phyloP scores from a whole-genome alignment of 441 rosid genomes.

The Omphalea diandra region DNA sequence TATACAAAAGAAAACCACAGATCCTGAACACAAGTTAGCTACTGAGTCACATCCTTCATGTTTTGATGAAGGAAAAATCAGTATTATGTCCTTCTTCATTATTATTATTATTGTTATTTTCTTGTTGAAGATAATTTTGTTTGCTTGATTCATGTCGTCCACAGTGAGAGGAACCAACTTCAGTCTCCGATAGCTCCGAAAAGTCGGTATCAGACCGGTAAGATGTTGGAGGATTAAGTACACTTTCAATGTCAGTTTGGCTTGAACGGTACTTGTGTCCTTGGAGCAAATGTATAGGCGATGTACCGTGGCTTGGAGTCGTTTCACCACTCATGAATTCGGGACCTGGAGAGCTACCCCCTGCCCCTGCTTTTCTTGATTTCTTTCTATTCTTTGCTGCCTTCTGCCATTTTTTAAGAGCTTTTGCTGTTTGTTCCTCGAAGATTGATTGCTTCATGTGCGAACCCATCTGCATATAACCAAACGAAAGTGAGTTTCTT shows the following conservation, averaged over 20 bases:
- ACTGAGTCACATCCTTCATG: background rate
- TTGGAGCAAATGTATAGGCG: conserved; percentile 50
- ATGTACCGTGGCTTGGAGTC: conserved; percentile 44
- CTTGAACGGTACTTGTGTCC: conserved; percentile 24
- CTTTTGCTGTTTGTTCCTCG: conserved; percentile 66
- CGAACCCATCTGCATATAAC: conserved; percentile 74
- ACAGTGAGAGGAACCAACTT: conserved; percentile 20
- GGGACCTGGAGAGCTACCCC: conserved; percentile 14
- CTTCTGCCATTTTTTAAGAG: conserved; percentile 54
- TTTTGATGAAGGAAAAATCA: conserved; percentile 37
- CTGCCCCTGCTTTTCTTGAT: conserved; percentile 20
- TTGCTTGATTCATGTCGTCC: background rate
- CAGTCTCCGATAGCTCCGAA: conserved; percentile 30
- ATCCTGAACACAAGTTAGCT: background rate
- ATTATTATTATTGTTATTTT: no score
- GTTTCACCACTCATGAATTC: conserved; percentile 37
- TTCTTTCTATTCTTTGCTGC: conserved; percentile 47
- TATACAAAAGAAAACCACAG: background rate
- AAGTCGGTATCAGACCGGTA: conserved; percentile 33
- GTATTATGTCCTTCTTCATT: background rate
- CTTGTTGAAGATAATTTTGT: conserved; percentile 3
- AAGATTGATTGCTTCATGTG: conserved; percentile 62
- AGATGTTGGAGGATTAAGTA: conserved; percentile 29
- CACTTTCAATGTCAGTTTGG: conserved; percentile 28
- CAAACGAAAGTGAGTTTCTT: no score